Percentiles rank a stretch among this genome's conserved stretches.
Conservation (phyloP, 441 rosid genomes). For the Sinapis alba region DNA sequence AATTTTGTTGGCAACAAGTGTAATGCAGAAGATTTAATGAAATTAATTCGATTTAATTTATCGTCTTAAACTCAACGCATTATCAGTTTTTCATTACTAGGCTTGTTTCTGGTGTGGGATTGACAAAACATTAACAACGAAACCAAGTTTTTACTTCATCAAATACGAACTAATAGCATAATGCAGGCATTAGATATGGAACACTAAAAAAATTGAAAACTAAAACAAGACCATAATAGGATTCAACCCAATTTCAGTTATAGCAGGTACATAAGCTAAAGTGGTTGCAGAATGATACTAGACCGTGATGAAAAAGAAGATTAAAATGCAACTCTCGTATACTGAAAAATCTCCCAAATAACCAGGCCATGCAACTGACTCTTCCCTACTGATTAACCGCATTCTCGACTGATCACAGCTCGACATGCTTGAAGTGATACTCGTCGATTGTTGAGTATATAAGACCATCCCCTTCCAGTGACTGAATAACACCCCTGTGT, state of each 20-base stretch:
- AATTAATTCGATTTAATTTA: not conserved
- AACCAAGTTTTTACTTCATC: not conserved
- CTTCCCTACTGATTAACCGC: not conserved
- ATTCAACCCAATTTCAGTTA: not conserved
- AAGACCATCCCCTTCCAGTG: conserved; percentile 86
- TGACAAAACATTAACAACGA: not conserved
- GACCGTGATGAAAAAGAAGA: conserved; percentile 1
- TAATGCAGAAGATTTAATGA: not conserved
- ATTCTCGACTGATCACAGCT: conserved; percentile 38
- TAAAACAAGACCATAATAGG: not conserved
- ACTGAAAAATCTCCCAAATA: too few species aligned
- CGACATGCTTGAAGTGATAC: conserved; percentile 83
- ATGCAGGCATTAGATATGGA: not conserved
- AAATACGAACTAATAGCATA: not conserved
- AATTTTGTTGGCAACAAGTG: not conserved
- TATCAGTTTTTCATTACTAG: not conserved
- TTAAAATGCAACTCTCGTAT: not conserved
- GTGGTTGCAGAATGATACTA: not conserved
- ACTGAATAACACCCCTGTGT: conserved; percentile 68
- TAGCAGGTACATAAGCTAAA: not conserved
- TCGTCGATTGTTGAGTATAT: conserved; percentile 92
- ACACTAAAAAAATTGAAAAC: not conserved
- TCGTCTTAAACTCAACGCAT: not conserved
- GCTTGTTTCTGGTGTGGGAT: not conserved
- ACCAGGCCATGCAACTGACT: too few species aligned